Evolutionary conservation across 306 rosid genomes (phyloP).

Genomic region (Rosa multiflora): DNA sequence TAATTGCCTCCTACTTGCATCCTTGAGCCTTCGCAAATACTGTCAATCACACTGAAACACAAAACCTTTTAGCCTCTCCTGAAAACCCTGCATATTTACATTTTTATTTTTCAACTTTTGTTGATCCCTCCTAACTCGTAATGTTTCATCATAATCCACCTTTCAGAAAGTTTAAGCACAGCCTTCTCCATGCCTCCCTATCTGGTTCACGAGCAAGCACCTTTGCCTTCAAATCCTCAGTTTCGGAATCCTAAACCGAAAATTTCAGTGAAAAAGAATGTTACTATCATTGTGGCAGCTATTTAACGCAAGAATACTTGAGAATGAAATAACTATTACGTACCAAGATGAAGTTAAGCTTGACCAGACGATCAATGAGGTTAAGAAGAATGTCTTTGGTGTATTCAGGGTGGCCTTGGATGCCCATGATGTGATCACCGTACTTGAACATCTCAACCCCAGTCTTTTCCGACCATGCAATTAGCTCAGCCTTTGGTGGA

Average conservation of each 20-base stretch:
- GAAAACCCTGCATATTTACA: constrained; percentile 20
- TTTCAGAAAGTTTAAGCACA: constrained; percentile 70
- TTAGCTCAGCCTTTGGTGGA: constrained; percentile 70
- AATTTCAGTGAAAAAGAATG: neutral
- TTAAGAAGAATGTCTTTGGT: constrained; percentile 61
- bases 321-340: neutral
- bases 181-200: constrained; percentile 59
- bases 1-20: neutral
- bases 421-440: constrained; percentile 81
- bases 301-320: neutral
- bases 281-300: neutral
- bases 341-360: constrained; percentile 49
- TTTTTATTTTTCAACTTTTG: neutral
- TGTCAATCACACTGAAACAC: neutral
- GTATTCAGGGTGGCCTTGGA: constrained; percentile 98
- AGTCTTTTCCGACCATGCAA: constrained; percentile 82
- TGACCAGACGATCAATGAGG: constrained; percentile 67
- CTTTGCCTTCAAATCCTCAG: constrained; percentile 46
- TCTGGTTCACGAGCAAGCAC: constrained; percentile 52
- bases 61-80: neutral
- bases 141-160: constrained; percentile 35
- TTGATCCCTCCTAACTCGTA: neutral
- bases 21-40: neutral
- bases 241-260: constrained; percentile 45
- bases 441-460: constrained; percentile 71